Evolutionary conservation across 768 basidiomycete genomes (phyloP).

Genomic region (Daedaleopsis nitida): DNA sequence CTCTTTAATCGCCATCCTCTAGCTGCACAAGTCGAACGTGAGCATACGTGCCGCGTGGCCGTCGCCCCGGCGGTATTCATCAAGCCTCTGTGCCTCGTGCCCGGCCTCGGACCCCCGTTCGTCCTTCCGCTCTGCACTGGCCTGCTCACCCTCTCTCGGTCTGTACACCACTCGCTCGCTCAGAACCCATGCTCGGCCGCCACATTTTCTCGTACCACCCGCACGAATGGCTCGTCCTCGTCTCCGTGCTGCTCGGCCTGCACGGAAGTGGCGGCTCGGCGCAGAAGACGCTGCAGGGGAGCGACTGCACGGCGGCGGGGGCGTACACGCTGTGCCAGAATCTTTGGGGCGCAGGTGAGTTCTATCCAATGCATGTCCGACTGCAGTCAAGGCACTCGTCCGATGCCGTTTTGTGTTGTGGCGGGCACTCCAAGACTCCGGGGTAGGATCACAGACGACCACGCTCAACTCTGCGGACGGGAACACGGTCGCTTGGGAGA

Average conservation of each 20-base stretch:
- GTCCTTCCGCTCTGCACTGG: too few relatives aligned
- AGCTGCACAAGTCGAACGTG: too few relatives aligned
- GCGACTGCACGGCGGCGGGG: constrained; percentile 35
- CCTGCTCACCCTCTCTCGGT: too few relatives aligned
- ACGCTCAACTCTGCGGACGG: constrained; percentile 44
- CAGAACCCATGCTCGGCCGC: too few relatives aligned
- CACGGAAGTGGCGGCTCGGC: neutral
- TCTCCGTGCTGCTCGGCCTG: neutral
- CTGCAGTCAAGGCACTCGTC: too few relatives aligned
- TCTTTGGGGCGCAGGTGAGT: constrained; percentile 50
- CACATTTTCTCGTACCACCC: neutral
- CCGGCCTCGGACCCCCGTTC: too few relatives aligned
- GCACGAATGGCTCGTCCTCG: neutral
- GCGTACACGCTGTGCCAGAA: constrained; percentile 57
- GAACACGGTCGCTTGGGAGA: constrained; percentile 51
- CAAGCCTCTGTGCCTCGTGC: too few relatives aligned
- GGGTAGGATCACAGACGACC: constrained; percentile 51
- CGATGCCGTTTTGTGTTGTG: too few relatives aligned
- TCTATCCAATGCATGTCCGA: neutral
- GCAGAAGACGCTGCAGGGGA: constrained; percentile 11
- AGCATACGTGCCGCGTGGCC: too few relatives aligned
- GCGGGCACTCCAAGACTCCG: constrained; percentile 33
- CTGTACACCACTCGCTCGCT: too few relatives aligned
- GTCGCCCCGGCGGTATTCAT: too few relatives aligned
- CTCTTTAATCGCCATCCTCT: too few relatives aligned